phyloP scores from a whole-genome alignment of 352 stramenopile species.

The Stramenopiles sp. region DNA sequence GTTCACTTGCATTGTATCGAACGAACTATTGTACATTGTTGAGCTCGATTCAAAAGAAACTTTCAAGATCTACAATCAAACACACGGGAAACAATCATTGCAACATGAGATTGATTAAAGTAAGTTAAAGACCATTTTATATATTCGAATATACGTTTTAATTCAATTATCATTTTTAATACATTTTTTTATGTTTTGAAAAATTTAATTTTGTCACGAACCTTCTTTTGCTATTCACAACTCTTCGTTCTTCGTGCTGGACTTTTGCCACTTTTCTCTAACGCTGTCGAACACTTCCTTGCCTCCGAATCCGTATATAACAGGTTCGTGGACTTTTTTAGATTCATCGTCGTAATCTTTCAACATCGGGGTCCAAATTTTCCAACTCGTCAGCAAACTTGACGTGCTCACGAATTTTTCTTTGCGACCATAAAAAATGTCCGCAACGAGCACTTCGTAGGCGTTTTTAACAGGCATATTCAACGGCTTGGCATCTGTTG shows the following conservation, averaged over 20 bases:
- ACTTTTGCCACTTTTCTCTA: not conserved
- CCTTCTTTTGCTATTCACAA: too few species aligned
- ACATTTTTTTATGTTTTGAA: too few species aligned
- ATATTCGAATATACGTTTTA: too few species aligned
- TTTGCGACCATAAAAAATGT: not conserved
- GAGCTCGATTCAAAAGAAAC: too few species aligned
- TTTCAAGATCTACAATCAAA: too few species aligned
- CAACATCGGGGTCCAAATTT: not conserved
- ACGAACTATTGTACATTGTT: too few species aligned
- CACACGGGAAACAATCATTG: too few species aligned
- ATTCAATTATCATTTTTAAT: too few species aligned
- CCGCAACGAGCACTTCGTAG: conserved; percentile 5
- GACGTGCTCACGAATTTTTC: not conserved
- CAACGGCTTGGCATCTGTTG: not conserved
- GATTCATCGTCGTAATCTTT: conserved; percentile 1
- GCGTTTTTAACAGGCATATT: not conserved
- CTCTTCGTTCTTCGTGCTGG: not conserved
- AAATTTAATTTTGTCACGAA: too few species aligned
- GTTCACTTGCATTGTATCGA: too few species aligned
- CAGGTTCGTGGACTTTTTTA: not conserved
- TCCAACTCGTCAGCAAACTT: not conserved
- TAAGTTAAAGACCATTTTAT: too few species aligned
- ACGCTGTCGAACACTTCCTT: not conserved
- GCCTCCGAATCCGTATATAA: not conserved
- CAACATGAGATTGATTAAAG: too few species aligned